These are phyloP conservation scores for Tetradesmus lagerheimii DNA, from an alignment of 139 green algal genomes.

Conservation along the genomic window DNA sequence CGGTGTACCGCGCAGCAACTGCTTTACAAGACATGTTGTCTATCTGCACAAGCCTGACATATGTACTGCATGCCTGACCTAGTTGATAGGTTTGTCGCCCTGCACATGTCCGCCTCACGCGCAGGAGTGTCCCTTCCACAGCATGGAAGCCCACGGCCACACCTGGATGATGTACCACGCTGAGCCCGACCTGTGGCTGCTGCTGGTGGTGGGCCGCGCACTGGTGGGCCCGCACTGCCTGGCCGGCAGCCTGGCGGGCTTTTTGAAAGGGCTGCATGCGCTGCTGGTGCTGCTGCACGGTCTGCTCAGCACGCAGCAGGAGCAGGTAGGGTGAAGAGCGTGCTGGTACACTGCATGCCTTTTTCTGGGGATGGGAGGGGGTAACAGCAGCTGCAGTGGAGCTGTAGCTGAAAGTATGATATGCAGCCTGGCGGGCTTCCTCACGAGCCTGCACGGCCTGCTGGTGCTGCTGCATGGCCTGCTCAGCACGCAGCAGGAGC, in stretches of 20 bases:
- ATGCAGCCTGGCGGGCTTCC: background rate
- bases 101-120: no score
- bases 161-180: constrained; percentile 42
- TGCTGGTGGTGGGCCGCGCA: constrained; percentile 12
- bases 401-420: background rate
- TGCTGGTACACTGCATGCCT: no score
- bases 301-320: constrained; percentile 23
- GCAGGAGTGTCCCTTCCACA: constrained; percentile 41
- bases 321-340: constrained; percentile 29
- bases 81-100: no score
- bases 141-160: constrained; percentile 41
- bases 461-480: background rate
- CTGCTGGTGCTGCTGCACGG: background rate
- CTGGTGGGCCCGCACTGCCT: constrained; percentile 5
- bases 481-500: background rate
- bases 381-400: no score
- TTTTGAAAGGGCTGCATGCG: constrained; percentile 6
- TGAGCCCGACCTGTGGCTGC: constrained; percentile 47
- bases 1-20: background rate
- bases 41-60: no score
- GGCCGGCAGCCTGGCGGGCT: background rate
- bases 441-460: background rate
- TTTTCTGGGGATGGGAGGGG: no score
- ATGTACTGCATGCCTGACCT: no score
- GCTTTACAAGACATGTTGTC: no score